Evolutionary conservation across 768 basidiomycete species (phyloP).

Genomic region (Calocybe cyanea): DNA sequence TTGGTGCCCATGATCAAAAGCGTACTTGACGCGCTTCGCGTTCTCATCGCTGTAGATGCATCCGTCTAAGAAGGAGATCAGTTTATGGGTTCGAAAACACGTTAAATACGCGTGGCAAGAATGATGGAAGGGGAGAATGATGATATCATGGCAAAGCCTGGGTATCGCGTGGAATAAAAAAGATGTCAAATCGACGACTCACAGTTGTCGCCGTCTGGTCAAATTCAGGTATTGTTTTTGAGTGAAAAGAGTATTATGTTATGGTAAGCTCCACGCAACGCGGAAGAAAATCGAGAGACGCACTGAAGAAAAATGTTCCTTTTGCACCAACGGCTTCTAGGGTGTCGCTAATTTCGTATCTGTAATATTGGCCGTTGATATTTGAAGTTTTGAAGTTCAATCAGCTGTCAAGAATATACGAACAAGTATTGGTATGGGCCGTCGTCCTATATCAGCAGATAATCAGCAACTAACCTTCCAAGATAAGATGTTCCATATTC

Average conservation of each 20-base stretch:
- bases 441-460: no score
- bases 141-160: no score
- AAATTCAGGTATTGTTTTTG: no score
- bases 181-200: constrained; percentile 14
- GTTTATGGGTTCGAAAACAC: no score
- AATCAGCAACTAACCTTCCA: no score
- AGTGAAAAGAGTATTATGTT: no score
- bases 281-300: neutral
- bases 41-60: constrained; percentile 33
- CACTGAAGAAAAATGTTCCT: constrained; percentile 33
- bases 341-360: constrained; percentile 22
- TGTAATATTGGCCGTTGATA: constrained; percentile 5
- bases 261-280: neutral
- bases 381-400: no score
- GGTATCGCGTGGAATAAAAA: neutral
- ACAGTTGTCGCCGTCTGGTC: neutral
- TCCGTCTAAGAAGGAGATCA: constrained; percentile 7
- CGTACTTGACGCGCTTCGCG: constrained; percentile 29
- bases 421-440: constrained; percentile 13
- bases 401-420: constrained; percentile 12
- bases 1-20: constrained; percentile 36
- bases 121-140: no score
- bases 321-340: constrained; percentile 29
- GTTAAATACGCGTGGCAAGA: no score
- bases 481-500: no score